These are phyloP conservation scores for Suillus sp. DNA, from an alignment of 768 basidiomycete species.

Conservation along the genomic window DNA sequence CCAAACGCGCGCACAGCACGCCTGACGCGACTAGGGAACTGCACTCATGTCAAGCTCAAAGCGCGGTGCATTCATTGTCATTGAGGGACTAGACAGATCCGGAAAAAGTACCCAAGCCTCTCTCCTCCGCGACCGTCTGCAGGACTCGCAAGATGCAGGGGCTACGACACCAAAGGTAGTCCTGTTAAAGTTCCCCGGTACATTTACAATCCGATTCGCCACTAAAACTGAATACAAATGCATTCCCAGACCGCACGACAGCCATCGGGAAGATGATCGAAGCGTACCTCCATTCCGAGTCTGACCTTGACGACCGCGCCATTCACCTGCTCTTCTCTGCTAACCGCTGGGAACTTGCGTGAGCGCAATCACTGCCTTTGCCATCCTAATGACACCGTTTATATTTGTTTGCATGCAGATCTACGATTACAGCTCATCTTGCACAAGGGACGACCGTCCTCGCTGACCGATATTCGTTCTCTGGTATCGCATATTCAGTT, in stretches of 20 bases:
- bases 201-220: neutral
- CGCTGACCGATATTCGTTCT: slow-evolving; percentile 96
- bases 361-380: slow-evolving; percentile 23
- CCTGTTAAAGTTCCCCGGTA: slow-evolving; percentile 90
- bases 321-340: slow-evolving; percentile 96
- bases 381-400: neutral
- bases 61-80: slow-evolving; percentile 84
- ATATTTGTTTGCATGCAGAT: slow-evolving; percentile 36
- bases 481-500: slow-evolving; percentile 87
- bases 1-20: neutral
- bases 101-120: slow-evolving; percentile 91
- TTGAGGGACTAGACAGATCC: slow-evolving; percentile 94
- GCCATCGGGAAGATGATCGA: slow-evolving; percentile 93
- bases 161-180: slow-evolving; percentile 37
- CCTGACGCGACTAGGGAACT: neutral
- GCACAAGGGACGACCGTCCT: slow-evolving; percentile 69
- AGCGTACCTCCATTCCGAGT: slow-evolving; percentile 79
- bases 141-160: slow-evolving; percentile 24
- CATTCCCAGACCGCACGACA: slow-evolving; percentile 77
- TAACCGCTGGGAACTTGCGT: slow-evolving; percentile 97
- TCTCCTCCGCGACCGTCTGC: slow-evolving; percentile 57
- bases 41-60: slow-evolving; percentile 13
- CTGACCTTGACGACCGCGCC: slow-evolving; percentile 88
- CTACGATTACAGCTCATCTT: slow-evolving; percentile 62
- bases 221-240: neutral